Base-by-base conservation (phyloP, 257 asterid genomes). In the Cordia subcordata region DNA sequence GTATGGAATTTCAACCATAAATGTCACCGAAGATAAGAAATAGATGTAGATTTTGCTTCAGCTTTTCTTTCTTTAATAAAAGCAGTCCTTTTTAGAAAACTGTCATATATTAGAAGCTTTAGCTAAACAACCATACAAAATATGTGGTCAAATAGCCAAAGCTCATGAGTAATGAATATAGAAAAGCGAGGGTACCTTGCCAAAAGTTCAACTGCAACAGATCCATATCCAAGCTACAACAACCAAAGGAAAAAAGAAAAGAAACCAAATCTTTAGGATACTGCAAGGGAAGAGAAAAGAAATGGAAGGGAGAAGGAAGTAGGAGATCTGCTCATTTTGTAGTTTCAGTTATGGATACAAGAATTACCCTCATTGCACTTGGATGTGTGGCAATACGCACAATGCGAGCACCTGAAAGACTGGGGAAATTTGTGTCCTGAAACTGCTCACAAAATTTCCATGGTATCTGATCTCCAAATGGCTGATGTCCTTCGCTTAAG, bases 361-460 rank as follows among this genome's bases (percentile, higher is more conserved):
- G 55, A 65, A 77, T 74, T 90, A 90, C 98, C 99, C 81, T 77
- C 95, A 83, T 88, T 64, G 96, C 96, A 80, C 75, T 85, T 42
- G 97, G 99, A 75, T 92, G 99, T 57, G 99, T 88, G 66, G 99
- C 97, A 75, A 92, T 88, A 67, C 96, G 95, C 23, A 92, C 96
- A 65, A 92, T 81, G 22, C 97, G 96, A 70, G 95, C 97, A 64
- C 99, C 96, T 68, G 99, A 86, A 75, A 84, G 88, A 72, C 84
- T 83, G 10, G 99, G 97, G 55, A 88, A 89, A 52, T 58, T 86
- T 11, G 94, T 69, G 71, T 86, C 87, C 32, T 68, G 75, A 56
- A 88, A 88, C 75, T 86, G 94, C 67, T 82, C 84, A 33, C 90
- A 88, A 60, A 92, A 82, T 75, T 88, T 92, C 99, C 97, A 88